Base-by-base conservation (phyloP, 2,329 filamentous ascomycete species). In the Lecanoromycetidae sp. region DNA sequence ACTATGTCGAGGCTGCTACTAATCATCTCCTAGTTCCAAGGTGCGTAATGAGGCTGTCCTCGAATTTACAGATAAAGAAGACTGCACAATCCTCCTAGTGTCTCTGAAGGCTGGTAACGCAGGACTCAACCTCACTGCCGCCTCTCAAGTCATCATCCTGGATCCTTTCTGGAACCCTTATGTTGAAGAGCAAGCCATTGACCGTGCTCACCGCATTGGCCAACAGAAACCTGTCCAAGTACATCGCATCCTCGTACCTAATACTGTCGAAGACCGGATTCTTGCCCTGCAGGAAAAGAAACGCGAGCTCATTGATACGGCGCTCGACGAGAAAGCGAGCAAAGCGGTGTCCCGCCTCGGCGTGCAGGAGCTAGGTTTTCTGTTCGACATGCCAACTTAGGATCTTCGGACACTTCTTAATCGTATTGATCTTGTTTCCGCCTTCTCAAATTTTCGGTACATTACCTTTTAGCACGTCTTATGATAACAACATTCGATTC, bases 81-180 rank as follows among this genome's bases (percentile, higher is more conserved):
- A 72, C 34, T 72, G 75, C 58, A 79, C 74, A 52, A 71, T 90
- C 59, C 84, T 91, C 74, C 71, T 91, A 3, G 76, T 88, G 2
- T 87, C 82, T 1, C 70, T 90, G 40, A 86, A 85, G 57, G 84
- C 85, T 1, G 85, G 85, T 27, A 90, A 90, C 56, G 80, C 87
- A 0, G 88, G 88, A 1, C 74, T 95, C 37, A 95, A 95, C 58
- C 72, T 95, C 19, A 85, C 83, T 32, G 77, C 79, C 15, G 88
- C 87, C 0, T 86, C 80, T 1, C 82, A 87, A 53, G 85, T 94
- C 55, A 86, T 95, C 62, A 84, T 94, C 54, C 79, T 94, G 59
- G 87, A 94, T 60, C 87, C 87, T 0, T 94, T 93, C 67, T 94
- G 87, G 86, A 95, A 94, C 54, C 88, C 87, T 0, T 94, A 83